Evolutionary conservation across 2,329 filamentous ascomycete genomes (phyloP).

Genomic region (Trichophyton schoenleinii): DNA sequence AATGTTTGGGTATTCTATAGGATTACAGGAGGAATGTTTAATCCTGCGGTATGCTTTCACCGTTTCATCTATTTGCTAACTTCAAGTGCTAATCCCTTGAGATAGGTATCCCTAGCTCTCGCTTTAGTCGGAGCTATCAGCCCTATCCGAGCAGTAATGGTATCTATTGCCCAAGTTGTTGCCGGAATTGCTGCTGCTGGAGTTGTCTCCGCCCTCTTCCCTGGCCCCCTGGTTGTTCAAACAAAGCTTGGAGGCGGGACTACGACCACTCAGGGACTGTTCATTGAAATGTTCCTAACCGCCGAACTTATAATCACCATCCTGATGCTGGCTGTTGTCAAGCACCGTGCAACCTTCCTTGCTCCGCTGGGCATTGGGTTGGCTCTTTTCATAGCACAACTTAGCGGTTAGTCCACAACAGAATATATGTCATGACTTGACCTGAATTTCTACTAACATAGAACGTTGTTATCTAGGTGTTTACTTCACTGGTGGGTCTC

Average conservation of each 20-base stretch:
- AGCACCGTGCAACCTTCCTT: slow-evolving; percentile 59
- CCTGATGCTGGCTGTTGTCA: slow-evolving; percentile 59
- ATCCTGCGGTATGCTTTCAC: slow-evolving; percentile 31
- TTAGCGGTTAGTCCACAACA: slow-evolving; percentile 28
- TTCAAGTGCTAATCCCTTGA: background rate
- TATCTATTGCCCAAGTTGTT: slow-evolving; percentile 46
- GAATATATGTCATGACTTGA: background rate
- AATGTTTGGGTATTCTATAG: slow-evolving; percentile 46
- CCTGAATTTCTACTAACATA: background rate
- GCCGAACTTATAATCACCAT: slow-evolving; percentile 52
- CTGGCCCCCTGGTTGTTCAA: slow-evolving; percentile 42
- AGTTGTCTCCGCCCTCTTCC: slow-evolving; percentile 46
- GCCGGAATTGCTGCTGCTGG: slow-evolving; percentile 48
- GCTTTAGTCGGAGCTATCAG: slow-evolving; percentile 46
- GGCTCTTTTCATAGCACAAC: slow-evolving; percentile 51
- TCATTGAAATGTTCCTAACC: slow-evolving; percentile 56
- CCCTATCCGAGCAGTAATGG: slow-evolving; percentile 39
- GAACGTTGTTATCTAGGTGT: slow-evolving; percentile 22
- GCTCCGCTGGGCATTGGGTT: slow-evolving; percentile 62
- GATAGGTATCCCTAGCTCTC: slow-evolving; percentile 45
- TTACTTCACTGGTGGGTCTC: slow-evolving; percentile 37
- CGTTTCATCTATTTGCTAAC: background rate
- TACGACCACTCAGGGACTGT: slow-evolving; percentile 46
- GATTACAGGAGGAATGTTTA: slow-evolving; percentile 41
- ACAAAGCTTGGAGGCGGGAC: slow-evolving; percentile 45